These are phyloP conservation scores for Schizothecium vesticola DNA, from an alignment of 495 filamentous ascomycete species.

Conservation along the genomic window DNA sequence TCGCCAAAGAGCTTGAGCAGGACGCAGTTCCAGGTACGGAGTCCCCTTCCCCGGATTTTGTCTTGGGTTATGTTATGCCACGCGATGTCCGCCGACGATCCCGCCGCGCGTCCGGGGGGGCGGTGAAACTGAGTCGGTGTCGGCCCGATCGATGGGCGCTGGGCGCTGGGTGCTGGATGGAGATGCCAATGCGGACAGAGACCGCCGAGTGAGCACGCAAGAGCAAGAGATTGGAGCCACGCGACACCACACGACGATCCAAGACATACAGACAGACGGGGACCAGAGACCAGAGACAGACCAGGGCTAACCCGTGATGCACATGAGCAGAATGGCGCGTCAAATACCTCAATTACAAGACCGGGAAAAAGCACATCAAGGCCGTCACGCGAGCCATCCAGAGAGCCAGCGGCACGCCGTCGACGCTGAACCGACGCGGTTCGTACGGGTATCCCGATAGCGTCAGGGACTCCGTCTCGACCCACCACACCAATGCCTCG, in stretches of 20 bases:
- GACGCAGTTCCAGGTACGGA: constrained; percentile 67
- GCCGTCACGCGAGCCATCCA: constrained; percentile 65
- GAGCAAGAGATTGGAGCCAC: not conserved
- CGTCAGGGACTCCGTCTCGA: constrained; percentile 16
- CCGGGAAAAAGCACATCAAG: constrained; percentile 87
- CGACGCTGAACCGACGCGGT: constrained; percentile 23
- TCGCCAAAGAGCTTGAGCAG: constrained; percentile 71
- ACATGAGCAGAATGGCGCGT: constrained; percentile 65
- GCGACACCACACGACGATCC: not conserved
- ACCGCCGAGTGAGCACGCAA: not conserved
- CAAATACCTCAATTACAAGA: constrained; percentile 92
- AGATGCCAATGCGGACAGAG: not conserved
- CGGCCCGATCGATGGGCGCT: not conserved
- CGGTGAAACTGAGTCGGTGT: not conserved
- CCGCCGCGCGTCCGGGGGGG: not conserved
- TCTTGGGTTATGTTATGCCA: not conserved
- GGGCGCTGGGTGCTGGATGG: not conserved
- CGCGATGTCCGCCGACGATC: not conserved
- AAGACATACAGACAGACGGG: not conserved
- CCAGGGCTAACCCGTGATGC: not conserved
- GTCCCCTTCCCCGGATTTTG: not conserved
- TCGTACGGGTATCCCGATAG: constrained; percentile 19
- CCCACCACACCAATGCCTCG: constrained; percentile 5
- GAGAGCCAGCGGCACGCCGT: constrained; percentile 54
- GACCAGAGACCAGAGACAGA: not conserved